Base-by-base conservation (phyloP, 208 protist genomes). In the Trypanosoma conorhini region DNA sequence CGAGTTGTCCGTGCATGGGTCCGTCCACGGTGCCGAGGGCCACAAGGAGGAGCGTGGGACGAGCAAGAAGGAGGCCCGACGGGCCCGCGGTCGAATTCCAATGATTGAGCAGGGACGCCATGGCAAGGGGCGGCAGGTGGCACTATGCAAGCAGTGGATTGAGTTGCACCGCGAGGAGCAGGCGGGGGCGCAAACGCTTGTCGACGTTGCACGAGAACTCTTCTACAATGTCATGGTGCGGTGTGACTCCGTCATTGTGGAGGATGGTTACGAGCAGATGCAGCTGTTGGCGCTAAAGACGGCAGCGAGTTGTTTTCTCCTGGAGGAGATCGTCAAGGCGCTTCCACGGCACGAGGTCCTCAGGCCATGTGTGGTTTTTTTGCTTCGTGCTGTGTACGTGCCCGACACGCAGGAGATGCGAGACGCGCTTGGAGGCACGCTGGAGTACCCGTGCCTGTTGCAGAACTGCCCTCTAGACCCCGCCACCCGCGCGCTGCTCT, bases 311-410 rank as follows among this genome's bases (percentile, higher is more conserved):
- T 68, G 81, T 28, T 70, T 88, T 40, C 66, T 96, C 9, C 70
- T 96, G 10, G 78, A 87, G 38, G 65, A 79, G 50, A 70, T 87
- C 30, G 57, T 86, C 30, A 62, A 75, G 4, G 55, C 65, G 15
- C 75, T 94, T 4, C 83, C 91, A 0, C 83, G 88, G 0, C 83
- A 94, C 61, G 79, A 93, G 50, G 77, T 80, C 38, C 63, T 96
- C 12, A 31, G 56, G 46, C 86, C 85, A 17, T 91, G 81, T 59
- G 67, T 91, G 22, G 71, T 77, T 10, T 76, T 92, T 67, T 60
- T 96, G 24, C 64, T 96, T n/a, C 77, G 81, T 19, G 79, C 77
- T 26, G 70, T 90, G 24, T 92, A 88, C 65, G 86, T 96, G 12
- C 77, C 86, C 1, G 80, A 92, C 65, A 85, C 79, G 1, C 56